Evolutionary conservation across 208 protist genomes (phyloP).

Genomic region (Crithidia sp.): DNA sequence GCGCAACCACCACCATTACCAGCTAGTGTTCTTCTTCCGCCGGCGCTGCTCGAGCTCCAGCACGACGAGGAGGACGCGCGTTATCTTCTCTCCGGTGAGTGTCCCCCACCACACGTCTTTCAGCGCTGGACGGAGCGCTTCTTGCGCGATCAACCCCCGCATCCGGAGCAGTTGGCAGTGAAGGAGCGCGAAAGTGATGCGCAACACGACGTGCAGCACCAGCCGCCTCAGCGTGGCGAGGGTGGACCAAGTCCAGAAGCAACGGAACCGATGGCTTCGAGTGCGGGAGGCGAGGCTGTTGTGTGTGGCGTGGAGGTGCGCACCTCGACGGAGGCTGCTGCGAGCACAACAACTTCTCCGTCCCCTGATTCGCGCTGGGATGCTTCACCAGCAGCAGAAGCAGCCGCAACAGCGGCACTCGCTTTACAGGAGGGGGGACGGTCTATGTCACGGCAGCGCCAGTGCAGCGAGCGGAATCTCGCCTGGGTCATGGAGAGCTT

Average conservation of each 20-base stretch:
- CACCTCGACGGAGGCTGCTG: too few relatives aligned
- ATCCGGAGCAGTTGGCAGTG: background rate
- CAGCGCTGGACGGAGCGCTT: slow-evolving; percentile 30
- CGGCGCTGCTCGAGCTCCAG: slow-evolving; percentile 1
- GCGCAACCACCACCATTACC: background rate
- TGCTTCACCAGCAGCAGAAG: background rate
- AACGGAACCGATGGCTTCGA: background rate
- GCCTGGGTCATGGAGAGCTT: slow-evolving; percentile 6
- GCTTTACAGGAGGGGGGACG: background rate
- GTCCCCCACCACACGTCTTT: slow-evolving; percentile 33
- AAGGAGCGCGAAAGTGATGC: background rate
- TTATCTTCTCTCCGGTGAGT: slow-evolving; percentile 31
- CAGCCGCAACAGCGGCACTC: background rate
- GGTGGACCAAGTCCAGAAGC: slow-evolving; percentile 2
- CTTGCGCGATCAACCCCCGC: background rate
- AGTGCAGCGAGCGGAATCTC: slow-evolving; percentile 20
- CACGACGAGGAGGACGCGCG: slow-evolving; percentile 34
- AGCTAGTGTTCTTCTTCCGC: too few relatives aligned
- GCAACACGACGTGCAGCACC: background rate
- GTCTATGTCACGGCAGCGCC: slow-evolving; percentile 6
- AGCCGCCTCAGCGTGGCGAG: background rate
- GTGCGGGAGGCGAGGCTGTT: too few relatives aligned
- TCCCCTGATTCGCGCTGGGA: too few relatives aligned
- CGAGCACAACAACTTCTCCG: too few relatives aligned
- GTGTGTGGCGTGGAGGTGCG: too few relatives aligned